Conservation (phyloP, 2,329 filamentous ascomycete species). For the Knoxdaviesia proteae region DNA sequence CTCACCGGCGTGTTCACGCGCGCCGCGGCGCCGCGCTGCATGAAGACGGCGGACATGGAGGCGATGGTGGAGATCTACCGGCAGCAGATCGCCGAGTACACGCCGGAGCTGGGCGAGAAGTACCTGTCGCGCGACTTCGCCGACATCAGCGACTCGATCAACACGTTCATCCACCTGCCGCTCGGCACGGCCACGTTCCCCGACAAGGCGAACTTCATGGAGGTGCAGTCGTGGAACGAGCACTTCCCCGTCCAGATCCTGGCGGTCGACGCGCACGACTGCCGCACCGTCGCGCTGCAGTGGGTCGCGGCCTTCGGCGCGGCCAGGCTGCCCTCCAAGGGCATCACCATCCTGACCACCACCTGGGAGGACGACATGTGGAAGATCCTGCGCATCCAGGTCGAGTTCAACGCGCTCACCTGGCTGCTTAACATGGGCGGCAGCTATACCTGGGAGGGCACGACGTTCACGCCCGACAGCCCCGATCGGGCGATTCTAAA, state of each 20-base stretch:
- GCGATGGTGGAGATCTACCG: slow-evolving; percentile 11
- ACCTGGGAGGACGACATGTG: slow-evolving; percentile 10
- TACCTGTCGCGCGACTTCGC: slow-evolving; percentile 11
- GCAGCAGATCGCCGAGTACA: slow-evolving; percentile 12
- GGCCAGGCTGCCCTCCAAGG: slow-evolving; percentile 11
- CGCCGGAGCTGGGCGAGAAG: slow-evolving; percentile 9
- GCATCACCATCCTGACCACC: slow-evolving; percentile 11
- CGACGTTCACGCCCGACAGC: background rate
- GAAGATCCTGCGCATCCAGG: slow-evolving; percentile 11
- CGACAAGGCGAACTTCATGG: slow-evolving; percentile 13
- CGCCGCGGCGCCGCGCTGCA: slow-evolving; percentile 4
- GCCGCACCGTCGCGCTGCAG: slow-evolving; percentile 10
- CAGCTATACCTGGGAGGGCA: slow-evolving; percentile 11
- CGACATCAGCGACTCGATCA: slow-evolving; percentile 14
- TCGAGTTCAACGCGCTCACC: slow-evolving; percentile 13
- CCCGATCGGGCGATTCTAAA: background rate
- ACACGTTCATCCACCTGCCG: slow-evolving; percentile 12
- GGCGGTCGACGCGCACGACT: slow-evolving; percentile 11
- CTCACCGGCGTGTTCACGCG: too few relatives aligned
- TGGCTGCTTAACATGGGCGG: slow-evolving; percentile 13
- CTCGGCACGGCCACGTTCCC: slow-evolving; percentile 12
- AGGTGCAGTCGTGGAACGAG: slow-evolving; percentile 9
- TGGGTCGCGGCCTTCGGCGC: slow-evolving; percentile 13
- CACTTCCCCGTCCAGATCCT: slow-evolving; percentile 11
- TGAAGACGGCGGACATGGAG: slow-evolving; percentile 9